Evolutionary conservation across 1,139 yeast species (phyloP), one percentile per base, ranked within the genome.

Genomic region (Scheffersomyces lignicola): DNA sequence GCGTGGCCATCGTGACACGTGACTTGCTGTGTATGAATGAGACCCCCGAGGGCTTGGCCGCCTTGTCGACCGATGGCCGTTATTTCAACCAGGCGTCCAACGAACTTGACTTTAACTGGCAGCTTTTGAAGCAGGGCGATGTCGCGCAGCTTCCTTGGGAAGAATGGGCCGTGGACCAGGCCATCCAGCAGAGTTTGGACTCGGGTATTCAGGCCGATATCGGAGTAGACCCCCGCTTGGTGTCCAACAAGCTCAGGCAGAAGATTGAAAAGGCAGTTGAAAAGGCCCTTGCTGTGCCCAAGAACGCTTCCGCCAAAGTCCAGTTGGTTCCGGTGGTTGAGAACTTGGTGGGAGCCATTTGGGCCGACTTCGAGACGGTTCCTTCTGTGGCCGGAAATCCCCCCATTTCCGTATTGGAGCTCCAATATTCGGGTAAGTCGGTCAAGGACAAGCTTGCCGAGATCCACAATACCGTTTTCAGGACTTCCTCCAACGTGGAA

Each of bases 21-120:
- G 89, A 84, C 52, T 58, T 81, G 34, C 60, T 68, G n/a, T 71
- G 76, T 47, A 62, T 77, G 75, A 77, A 77, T 46, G 74, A 72
- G 7, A 51, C 51, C 8, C 81, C 81, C n/a, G 78, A 76, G 47
- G 83, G 84, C 7, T 71, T 78, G 45, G 92, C 96, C 21, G 84
- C 84, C 4, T 70, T 94, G 47, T 81, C 95, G 8, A 94, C 98
- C 0, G 98, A 94, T 60, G 97, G 97, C 9, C 74, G 98, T 47
- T 94, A 94, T 62, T 94, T 89, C 58, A 76, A 80, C 45, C 98
- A 94, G 62, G 98, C 98, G 2, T 65, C 77, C 18, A 79, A 83
- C 53, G 96, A 94, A 61, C 72, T 94, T 44, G 97, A 88, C 56
- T 83, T 74, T 56, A 86, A 87, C 61, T 94, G 98, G 98, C 58